These are phyloP conservation scores for Amphirosellinia nigrospora DNA, from an alignment of 495 filamentous ascomycete genomes.

Conservation along the genomic window DNA sequence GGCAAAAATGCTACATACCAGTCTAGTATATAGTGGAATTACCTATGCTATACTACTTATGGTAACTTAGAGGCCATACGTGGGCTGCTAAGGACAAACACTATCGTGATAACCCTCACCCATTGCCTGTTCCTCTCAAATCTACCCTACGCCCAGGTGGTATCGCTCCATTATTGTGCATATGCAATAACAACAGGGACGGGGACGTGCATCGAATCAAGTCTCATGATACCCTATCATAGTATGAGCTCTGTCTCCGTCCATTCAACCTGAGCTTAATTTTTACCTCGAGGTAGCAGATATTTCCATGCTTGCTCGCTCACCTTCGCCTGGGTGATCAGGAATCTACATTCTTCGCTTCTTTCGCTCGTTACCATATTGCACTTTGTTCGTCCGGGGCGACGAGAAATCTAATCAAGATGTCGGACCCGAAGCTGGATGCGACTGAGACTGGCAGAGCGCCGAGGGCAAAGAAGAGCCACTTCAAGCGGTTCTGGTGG, in stretches of 20 bases:
- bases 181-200: not conserved
- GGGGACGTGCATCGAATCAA: not conserved
- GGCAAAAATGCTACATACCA: slow-evolving; percentile 19
- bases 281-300: not conserved
- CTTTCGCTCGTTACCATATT: slow-evolving; percentile 1
- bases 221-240: slow-evolving; percentile 14
- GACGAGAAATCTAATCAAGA: slow-evolving; percentile 3
- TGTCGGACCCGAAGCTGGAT: slow-evolving; percentile 1
- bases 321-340: not conserved
- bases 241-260: not conserved
- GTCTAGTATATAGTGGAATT: not conserved
- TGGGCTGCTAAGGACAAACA: not conserved
- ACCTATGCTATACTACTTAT: not conserved
- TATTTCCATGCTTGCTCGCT: not conserved
- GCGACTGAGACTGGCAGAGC: not conserved
- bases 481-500: slow-evolving; percentile 72
- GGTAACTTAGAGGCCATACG: not conserved
- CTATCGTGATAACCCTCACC: not conserved
- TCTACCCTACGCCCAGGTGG: not conserved
- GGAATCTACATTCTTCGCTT: not conserved
- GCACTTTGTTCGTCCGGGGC: not conserved
- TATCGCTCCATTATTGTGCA: not conserved
- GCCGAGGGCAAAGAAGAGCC: slow-evolving; percentile 33
- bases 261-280: not conserved
- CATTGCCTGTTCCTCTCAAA: not conserved